Evolutionary conservation across 345 rosid species (phyloP), one percentile per base, ranked within the genome.

Genomic region (Carallia pectinifolia): DNA sequence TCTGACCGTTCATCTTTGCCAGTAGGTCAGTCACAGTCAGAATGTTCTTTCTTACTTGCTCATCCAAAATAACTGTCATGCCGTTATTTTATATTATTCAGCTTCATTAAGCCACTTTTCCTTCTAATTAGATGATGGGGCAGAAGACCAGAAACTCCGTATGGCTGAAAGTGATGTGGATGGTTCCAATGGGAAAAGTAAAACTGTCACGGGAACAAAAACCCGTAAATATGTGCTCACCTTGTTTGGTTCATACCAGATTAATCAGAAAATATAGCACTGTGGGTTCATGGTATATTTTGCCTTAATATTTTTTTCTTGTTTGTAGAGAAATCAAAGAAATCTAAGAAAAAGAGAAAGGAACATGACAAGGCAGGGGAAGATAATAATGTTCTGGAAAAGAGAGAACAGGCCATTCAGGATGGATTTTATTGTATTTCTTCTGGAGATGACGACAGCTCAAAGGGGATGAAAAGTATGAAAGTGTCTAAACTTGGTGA

Each of bases 391-490:
- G 12, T 65, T 2, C 5, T 9, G 2, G 56, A 61, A 62, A 76
- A 58, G 63, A 70, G 62, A 33, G 64, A 17, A 15, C 74, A 52
- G 10, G 53, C 67, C 53, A 50, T 62, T 34, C 39, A 68, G 30
- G 68, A 67, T 40, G 81, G 67, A 4, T 92, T 84, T 65, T 81
- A 82, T 82, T 69, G 78, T 64, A 82, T 91, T 38, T 83, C 95
- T 81, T 89, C 97, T 36, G 91, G 88, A 50, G 97, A 87, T 53
- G 92, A 86, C 68, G 91, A 87, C 47, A 71, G 74, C 77, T 79
- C 91, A 27, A 84, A 70, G 66, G 97, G 97, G 80, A 83, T 91
- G 91, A 91, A 84, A 80, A 87, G 97, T 91, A 88, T 64, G 87
- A 33, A 65, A 12, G 10, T 27, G 31, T 16, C 16, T 58, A n/a